phyloP scores from a whole-genome alignment of 768 basidiomycete species.

The Leccinellum albellum region DNA sequence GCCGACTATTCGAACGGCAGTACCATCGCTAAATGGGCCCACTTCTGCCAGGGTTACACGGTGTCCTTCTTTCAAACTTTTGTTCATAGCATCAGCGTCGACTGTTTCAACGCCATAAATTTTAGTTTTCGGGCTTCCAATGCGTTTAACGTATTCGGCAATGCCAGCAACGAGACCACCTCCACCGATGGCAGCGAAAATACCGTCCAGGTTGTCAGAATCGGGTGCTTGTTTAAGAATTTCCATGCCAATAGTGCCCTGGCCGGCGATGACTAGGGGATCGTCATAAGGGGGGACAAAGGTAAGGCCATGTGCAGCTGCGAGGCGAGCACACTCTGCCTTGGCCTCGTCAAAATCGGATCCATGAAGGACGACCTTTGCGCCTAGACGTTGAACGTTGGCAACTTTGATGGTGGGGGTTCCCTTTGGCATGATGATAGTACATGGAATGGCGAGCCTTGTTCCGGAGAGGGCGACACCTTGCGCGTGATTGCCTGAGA shows the following conservation, averaged over 20 bases:
- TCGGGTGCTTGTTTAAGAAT: slow-evolving; percentile 84
- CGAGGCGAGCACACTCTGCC: slow-evolving; percentile 85
- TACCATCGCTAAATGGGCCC: slow-evolving; percentile 96
- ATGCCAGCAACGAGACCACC: slow-evolving; percentile 93
- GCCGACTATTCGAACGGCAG: slow-evolving; percentile 93
- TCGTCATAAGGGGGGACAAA: slow-evolving; percentile 98
- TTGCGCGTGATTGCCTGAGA: slow-evolving; percentile 93
- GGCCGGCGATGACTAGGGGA: slow-evolving; percentile 94
- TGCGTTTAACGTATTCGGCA: slow-evolving; percentile 86
- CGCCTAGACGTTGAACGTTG: slow-evolving; percentile 92
- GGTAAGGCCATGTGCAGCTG: slow-evolving; percentile 66
- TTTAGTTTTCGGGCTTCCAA: slow-evolving; percentile 78
- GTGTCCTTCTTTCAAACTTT: slow-evolving; percentile 76
- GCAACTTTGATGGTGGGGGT: slow-evolving; percentile 96
- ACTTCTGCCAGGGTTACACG: slow-evolving; percentile 84
- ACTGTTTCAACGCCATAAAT: slow-evolving; percentile 91
- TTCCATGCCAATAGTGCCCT: slow-evolving; percentile 93
- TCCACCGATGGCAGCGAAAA: slow-evolving; percentile 92
- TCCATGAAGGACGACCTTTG: slow-evolving; percentile 91
- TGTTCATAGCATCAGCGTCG: slow-evolving; percentile 92
- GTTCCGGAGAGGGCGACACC: slow-evolving; percentile 95
- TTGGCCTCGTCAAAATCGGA: slow-evolving; percentile 96
- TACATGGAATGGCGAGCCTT: slow-evolving; percentile 85
- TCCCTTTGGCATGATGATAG: slow-evolving; percentile 97
- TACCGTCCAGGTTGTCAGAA: slow-evolving; percentile 71